Conservation (phyloP, 768 basidiomycete species). For the Crucibulum laeve region DNA sequence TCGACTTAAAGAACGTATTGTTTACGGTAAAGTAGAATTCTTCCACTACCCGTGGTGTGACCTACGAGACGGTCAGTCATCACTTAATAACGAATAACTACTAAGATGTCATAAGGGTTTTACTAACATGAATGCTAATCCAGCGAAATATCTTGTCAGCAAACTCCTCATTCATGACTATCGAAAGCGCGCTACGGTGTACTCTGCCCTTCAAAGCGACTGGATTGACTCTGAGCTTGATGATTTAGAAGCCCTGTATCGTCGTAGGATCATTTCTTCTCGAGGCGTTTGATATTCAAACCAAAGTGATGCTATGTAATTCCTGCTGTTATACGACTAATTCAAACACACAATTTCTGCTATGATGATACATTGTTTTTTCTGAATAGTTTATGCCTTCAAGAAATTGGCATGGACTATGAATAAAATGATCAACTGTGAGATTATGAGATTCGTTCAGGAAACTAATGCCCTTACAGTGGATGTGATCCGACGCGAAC, state of each 20-base stretch:
- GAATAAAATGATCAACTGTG: conserved; percentile 10
- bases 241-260: conserved; percentile 60
- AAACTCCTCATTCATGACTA: conserved; percentile 60
- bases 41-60: conserved; percentile 47
- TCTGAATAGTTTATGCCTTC: conserved; percentile 40
- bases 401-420: conserved; percentile 86
- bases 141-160: conserved; percentile 57
- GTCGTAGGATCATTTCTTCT: conserved; percentile 38
- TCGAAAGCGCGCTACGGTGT: conserved; percentile 56
- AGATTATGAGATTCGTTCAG: neutral
- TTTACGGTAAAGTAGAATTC: conserved; percentile 59
- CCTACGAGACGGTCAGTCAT: conserved; percentile 51
- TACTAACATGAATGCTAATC: neutral
- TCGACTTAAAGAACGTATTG: conserved; percentile 64
- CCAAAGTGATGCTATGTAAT: neutral
- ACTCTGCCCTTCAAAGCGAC: conserved; percentile 49
- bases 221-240: conserved; percentile 68
- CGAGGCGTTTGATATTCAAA: neutral
- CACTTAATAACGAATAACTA: neutral
- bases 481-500: conserved; percentile 85
- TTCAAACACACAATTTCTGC: neutral
- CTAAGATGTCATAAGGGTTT: neutral
- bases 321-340: neutral
- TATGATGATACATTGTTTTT: conserved; percentile 1
- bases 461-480: conserved; percentile 50